Evolutionary conservation across 768 basidiomycete genomes (phyloP).

Genomic region (Leccinum fibrillosum): DNA sequence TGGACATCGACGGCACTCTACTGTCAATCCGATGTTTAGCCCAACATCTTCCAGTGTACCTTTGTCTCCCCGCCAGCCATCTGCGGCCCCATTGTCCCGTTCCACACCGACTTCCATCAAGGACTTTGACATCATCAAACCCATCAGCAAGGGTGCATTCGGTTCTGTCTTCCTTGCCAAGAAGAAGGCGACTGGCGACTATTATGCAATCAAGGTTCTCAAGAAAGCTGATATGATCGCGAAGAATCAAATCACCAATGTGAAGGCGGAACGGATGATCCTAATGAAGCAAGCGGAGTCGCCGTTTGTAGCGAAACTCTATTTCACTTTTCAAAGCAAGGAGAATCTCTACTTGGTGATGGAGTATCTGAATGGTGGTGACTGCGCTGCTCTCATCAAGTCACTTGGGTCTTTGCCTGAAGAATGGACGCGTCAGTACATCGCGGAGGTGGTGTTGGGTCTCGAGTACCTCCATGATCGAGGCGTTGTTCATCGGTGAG

Average conservation of each 20-base stretch:
- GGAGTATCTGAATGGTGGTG: slow-evolving; percentile 99
- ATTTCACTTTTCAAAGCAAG: slow-evolving; percentile 99
- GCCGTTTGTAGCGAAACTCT: slow-evolving; percentile 95
- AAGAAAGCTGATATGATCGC: slow-evolving; percentile 99
- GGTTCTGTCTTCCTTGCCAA: slow-evolving; percentile 98
- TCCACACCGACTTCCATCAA: slow-evolving; percentile 91
- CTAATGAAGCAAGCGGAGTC: slow-evolving; percentile 99
- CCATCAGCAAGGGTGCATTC: slow-evolving; percentile 98
- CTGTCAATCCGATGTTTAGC: slow-evolving; percentile 57
- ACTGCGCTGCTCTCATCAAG: slow-evolving; percentile 96
- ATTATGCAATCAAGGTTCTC: slow-evolving; percentile 99
- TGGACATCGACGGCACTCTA: slow-evolving; percentile 70
- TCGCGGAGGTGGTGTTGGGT: slow-evolving; percentile 94
- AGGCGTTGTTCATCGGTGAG: slow-evolving; percentile 94
- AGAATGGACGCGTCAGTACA: slow-evolving; percentile 95
- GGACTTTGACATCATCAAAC: slow-evolving; percentile 99
- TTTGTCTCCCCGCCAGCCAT: slow-evolving; percentile 83
- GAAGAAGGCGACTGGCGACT: slow-evolving; percentile 97
- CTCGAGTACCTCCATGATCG: slow-evolving; percentile 95
- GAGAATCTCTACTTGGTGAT: slow-evolving; percentile 98
- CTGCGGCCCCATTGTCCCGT: slow-evolving; percentile 72
- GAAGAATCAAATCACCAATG: slow-evolving; percentile 99
- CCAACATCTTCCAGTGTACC: slow-evolving; percentile 52
- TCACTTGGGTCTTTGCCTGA: slow-evolving; percentile 90
- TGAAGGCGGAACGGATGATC: slow-evolving; percentile 99